Evolutionary conservation across 192 early-diverging fungal species (phyloP), one percentile per base, ranked within the genome.

Genomic region (Phycomyces nitens): DNA sequence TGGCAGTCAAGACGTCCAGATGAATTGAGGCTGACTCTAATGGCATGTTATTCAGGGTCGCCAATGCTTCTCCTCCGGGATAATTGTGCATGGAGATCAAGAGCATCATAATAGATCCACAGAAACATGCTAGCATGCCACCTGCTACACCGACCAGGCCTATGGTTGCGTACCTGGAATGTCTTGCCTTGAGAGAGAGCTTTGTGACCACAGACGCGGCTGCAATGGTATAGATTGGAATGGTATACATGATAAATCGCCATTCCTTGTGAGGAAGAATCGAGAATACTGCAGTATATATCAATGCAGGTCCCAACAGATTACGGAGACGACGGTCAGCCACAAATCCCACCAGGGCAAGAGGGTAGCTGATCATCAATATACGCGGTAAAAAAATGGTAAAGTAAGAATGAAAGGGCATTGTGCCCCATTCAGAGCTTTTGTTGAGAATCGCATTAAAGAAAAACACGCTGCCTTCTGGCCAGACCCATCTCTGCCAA

Each of bases 251-350:
- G 0, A 99, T 83, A 70, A 99, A 99, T 14, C 96, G 79, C 92
- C 93, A 95, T 67, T 99, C 96, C 72, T 99, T 99, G 74, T 98
- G 96, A 12, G 83, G 82, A 40, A 94, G 78, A 24, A 83, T 77
- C 16, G 93, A 95, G 56, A 92, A 92, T 3, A 84, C 26, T 2
- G 63, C 53, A 11, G 94, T 78, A 61, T 86, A 92, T 0, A 77
- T 68, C 3, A 80, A 9, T 3, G 75, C 76, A 0, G 91, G 88
- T 11, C 74, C 34, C 4, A 90, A 69, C 9, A 89, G 71, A 12
- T 75, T 75, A 15, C 81, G 67, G 6, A 77, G 72, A 22, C 85
- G 77, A 3, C 6, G 56, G 62, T 88, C 83, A 0, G 51, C 39
- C 10, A 80, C 38, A 1, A 65, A 66, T n/a, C 82, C 86, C 14